Evolutionary conservation across 2,329 filamentous ascomycete genomes (phyloP), one percentile per base, ranked within the genome.

Genomic region (Scytalidium lignicola): DNA sequence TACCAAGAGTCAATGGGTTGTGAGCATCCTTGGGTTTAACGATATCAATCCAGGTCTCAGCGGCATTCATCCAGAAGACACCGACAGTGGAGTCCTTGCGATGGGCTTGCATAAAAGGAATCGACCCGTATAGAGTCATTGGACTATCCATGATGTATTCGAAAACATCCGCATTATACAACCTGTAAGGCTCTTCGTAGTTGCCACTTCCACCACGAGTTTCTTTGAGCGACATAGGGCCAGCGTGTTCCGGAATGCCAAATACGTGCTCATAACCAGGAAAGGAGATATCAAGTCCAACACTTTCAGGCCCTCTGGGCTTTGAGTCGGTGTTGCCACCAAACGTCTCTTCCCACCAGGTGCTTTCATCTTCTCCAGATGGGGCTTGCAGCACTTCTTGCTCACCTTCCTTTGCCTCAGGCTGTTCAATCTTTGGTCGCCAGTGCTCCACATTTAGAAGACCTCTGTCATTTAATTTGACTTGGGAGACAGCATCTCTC

Each of bases 271-370:
- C 85, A 64, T 96, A 99, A 29, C 88, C 90, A 1, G 88, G 83
- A 69, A 99, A 99, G 0, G 86, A 85, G 59, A 99, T 92, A 64
- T 99, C 93, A 51, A 99, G 70, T 13, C 82, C 90, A 41, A 99
- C 77, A 64, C 91, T 93, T 69, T 99, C 93, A 0, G 93, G 93
- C 1, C 93, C 93, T 62, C 84, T 83, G n/a, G 93, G 92, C 70
- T 99, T 99, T 4, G 85, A 82, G 67, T 99, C 93, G 0, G 91
- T 97, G 66, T 93, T 95, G 53, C 92, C 91, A 55, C 92, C 92
- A 67, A 99, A 99, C 0, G 79, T 82, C 72, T 99, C 93, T 6
- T 99, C 93, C 93, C 93, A 99, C 90, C 90, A 96, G 3, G 91
- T 96, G 69, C 85, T 87, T 65, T 96, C 88, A 56, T 93, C 88